Base-by-base conservation (phyloP, 768 basidiomycete genomes). In the Pilatotrama ljubarskyi region DNA sequence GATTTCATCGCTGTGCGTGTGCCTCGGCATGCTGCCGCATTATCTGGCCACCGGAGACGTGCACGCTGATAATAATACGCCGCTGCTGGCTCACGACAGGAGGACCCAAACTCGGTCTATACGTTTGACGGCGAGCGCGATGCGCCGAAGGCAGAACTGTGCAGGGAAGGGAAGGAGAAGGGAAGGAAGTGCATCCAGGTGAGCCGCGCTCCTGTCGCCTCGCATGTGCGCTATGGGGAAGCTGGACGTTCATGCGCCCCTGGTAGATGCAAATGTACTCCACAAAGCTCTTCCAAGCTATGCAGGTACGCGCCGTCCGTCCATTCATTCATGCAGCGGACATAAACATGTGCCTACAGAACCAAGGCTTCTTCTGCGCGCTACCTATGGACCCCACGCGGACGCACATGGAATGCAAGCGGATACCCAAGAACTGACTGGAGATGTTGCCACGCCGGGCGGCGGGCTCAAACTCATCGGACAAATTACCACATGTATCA, bases 371-470 rank as follows among this genome's bases (percentile, higher is more conserved):
- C 72, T 90, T 82, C 71, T 90, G 86, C 69, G 80, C 84, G 2
- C 70, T 87, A 46, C 86, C 87, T 14, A 83, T 83, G 68, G 84
- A 91, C 68, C 88, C 86, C 7, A 70, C 74, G 54, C 80, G 77
- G 70, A 87, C 85, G 22, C 75, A 90, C 63, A 87, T 90, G 75
- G 82, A 86, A 64, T 90, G 87, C 73, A 85, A 75, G 66, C 86
- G 80, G n/a, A 73, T 90, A 63, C 83, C 82, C 55, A 78, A 81
- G 68, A 53, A 56, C 22, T 57, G 42, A 51, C 4, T 1, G 11
- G 29, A 5, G 59, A 59, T 54, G 64, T 26, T 18, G 25, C 15
- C 38, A 10, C 37, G 40, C 24, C 29, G 17, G 35, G 9, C 1
- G 24, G 42, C 24, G 15, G 20, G 15, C 10, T 38, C 29, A 4